These are phyloP conservation scores for Thecaphora thlaspeos DNA, from an alignment of 1,284 basidiomycete genomes.

Conservation along the genomic window DNA sequence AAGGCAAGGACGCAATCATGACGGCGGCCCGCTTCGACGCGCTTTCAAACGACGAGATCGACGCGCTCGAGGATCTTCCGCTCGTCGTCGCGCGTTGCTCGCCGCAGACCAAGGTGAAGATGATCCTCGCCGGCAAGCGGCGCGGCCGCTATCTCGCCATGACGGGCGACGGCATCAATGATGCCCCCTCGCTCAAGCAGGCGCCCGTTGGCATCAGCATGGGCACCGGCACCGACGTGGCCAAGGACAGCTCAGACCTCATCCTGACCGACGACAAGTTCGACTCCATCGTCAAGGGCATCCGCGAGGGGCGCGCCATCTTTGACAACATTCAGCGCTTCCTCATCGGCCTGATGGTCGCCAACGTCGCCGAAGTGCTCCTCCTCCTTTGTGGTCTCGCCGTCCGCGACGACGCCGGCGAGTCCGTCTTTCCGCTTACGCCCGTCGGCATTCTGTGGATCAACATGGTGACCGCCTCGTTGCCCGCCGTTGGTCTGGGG, in stretches of 20 bases:
- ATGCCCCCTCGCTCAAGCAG: conserved; percentile 64
- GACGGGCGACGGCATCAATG: conserved; percentile 65
- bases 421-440: conserved; percentile 47
- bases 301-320: conserved; percentile 47
- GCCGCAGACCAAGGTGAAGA: conserved; percentile 50
- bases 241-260: conserved; percentile 62
- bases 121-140: conserved; percentile 44
- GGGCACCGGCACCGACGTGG: conserved; percentile 72
- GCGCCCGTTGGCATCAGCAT: conserved; percentile 66
- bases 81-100: conserved; percentile 50
- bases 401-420: conserved; percentile 40
- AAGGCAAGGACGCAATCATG: conserved; percentile 37
- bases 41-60: conserved; percentile 41
- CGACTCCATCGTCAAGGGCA: conserved; percentile 46
- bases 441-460: conserved; percentile 49
- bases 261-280: conserved; percentile 52
- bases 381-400: conserved; percentile 48
- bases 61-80: conserved; percentile 37
- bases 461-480: conserved; percentile 47
- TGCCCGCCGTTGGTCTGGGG: conserved; percentile 51
- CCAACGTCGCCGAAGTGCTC: conserved; percentile 51
- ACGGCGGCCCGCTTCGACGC: conserved; percentile 45
- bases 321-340: conserved; percentile 54
- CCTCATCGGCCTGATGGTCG: conserved; percentile 46
- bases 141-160: conserved; percentile 37